Base-by-base conservation (phyloP, 1,284 basidiomycete genomes). In the Marasmius fiardii region DNA sequence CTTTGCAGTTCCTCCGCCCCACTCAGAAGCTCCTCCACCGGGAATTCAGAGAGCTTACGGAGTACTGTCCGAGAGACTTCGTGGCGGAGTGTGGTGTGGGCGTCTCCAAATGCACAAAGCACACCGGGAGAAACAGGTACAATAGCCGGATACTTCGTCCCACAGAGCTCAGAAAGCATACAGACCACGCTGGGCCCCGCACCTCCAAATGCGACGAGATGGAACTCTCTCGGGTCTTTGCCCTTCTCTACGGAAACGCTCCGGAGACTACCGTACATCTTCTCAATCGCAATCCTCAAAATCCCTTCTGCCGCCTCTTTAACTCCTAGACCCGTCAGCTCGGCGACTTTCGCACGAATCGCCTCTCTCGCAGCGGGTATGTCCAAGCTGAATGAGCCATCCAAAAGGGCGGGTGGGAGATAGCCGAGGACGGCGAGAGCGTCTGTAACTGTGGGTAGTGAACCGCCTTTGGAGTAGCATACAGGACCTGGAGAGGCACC, bases 61-160 rank as follows among this genome's bases (percentile, higher is more conserved):
- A 68, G 60, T 31, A 65, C 51, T 4, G 65, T 64, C 28, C 58
- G 58, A 5, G 65, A 64, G 21, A 62, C 54, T 58, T 70, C 68
- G 57, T 61, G 56, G 21, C 62, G 54, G 21, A 63, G 47, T 14
- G 49, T 52, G 16, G 67, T 68, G 31, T 63, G 63, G 3, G 66
- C 68, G 51, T 68, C 67, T 2, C 68, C 68, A 43, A 68, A 63
- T n/a, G 68, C 67, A 50, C 68, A 70, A 10, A 69, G 61, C 7
- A 69, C 68, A 34, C 67, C 68, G 0, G 68, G 68, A 18, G 66
- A 67, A 11, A 67, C 67, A 10, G 68, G 68, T 12, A 68, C 52
- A 39, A 70, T 70, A 6, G 64, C 59, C 24, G 67, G 67, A 51
- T 63, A 65, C n/a, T 62, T 50, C 31, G 59, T 52, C 54, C 61